phyloP scores from a whole-genome alignment of 352 stramenopile genomes.

The Pythium vanterpoolii region DNA sequence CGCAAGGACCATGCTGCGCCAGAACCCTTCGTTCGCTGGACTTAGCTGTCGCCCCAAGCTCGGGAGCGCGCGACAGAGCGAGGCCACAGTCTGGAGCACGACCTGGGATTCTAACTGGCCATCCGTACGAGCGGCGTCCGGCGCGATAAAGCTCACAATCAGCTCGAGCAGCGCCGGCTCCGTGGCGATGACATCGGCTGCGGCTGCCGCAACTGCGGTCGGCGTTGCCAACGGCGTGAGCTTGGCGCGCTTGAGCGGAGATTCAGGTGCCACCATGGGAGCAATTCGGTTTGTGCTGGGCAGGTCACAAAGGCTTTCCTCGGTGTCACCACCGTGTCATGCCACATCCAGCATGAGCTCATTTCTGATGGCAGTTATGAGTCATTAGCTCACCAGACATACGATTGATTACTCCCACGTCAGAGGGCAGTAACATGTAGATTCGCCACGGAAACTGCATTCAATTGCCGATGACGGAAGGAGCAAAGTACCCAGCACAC shows the following conservation, averaged over 20 bases:
- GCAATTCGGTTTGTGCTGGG: no score
- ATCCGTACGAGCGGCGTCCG: background rate
- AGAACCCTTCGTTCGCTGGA: background rate
- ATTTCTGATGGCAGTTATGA: no score
- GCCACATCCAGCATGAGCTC: no score
- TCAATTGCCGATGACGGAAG: no score
- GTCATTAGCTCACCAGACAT: no score
- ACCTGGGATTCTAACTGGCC: background rate
- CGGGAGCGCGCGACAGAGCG: background rate
- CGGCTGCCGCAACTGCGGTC: background rate
- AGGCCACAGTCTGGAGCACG: background rate
- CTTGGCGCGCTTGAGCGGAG: background rate
- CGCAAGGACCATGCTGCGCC: background rate
- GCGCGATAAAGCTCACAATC: background rate
- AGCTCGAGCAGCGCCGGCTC: slow-evolving; percentile 5
- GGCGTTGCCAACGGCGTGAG: background rate
- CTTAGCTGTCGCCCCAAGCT: background rate
- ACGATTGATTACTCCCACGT: no score
- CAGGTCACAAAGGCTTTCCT: no score
- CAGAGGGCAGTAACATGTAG: no score
- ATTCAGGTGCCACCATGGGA: no score
- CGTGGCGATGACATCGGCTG: background rate
- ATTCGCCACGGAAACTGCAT: no score
- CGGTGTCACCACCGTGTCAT: no score
- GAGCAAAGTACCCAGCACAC: no score